Evolutionary conservation across 2,329 filamentous ascomycete species (phyloP).

Genomic region (Penicillium sp.): DNA sequence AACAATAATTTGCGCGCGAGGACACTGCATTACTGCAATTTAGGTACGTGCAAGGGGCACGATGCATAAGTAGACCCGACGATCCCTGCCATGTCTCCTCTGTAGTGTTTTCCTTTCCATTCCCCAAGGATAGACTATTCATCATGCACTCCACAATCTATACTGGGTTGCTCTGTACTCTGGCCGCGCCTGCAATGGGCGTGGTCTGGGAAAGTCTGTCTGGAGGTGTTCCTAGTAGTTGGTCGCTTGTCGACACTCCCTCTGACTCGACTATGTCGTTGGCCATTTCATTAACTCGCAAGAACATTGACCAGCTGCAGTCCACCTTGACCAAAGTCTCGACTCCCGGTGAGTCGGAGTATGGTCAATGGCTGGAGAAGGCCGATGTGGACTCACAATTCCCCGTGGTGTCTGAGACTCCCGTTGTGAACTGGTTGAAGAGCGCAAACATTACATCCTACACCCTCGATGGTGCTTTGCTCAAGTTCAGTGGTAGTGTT

Average conservation of each 20-base stretch:
- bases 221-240: slow-evolving; percentile 16
- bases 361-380: slow-evolving; percentile 51
- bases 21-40: background rate
- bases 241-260: slow-evolving; percentile 18
- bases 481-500: slow-evolving; percentile 47
- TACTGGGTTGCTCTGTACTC: slow-evolving; percentile 20
- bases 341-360: slow-evolving; percentile 48
- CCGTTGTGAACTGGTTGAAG: slow-evolving; percentile 48
- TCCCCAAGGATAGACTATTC: background rate
- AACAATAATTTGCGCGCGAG: background rate
- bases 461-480: slow-evolving; percentile 40
- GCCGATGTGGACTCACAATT: slow-evolving; percentile 47
- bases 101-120: background rate
- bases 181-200: slow-evolving; percentile 20
- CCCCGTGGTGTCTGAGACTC: slow-evolving; percentile 35
- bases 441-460: slow-evolving; percentile 38
- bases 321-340: slow-evolving; percentile 43
- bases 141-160: slow-evolving; percentile 18
- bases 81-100: slow-evolving; percentile 4
- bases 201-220: slow-evolving; percentile 20
- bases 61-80: slow-evolving; percentile 11
- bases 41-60: background rate
- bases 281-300: slow-evolving; percentile 23
- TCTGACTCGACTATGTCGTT: slow-evolving; percentile 17
- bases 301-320: slow-evolving; percentile 40